Evolutionary conservation across 2,329 filamentous ascomycete species (phyloP), one percentile per base, ranked within the genome.

Genomic region (Didymosphaeria variabile): DNA sequence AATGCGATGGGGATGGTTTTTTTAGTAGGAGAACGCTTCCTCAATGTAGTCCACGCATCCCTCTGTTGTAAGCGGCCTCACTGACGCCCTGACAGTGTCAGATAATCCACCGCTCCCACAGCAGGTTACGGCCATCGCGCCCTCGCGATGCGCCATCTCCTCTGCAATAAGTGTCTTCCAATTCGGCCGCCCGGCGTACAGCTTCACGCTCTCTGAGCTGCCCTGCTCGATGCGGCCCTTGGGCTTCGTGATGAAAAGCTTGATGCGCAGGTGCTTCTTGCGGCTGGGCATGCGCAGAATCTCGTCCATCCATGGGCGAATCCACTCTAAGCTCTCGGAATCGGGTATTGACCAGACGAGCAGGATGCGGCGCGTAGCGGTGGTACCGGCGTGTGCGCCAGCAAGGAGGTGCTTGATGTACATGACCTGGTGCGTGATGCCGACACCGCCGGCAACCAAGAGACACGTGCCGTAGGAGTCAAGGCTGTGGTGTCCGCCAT

Each of bases 321-420:
- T 83, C 88, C 88, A 90, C 68, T 85, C 82, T 17, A 90, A 82
- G 55, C 84, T 82, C 59, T 90, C 87, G 5, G 90, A 90, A 70
- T 86, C 90, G 70, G 91, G 91, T 59, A 94, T 91, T 52, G 89
- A 89, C 91, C 91, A 94, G 44, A 93, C 87, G 26, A 94, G 84
- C 5, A 92, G 82, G 53, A 94, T 84, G 74, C 89, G 91, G 64
- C 90, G 87, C 1, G 90, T 88, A 0, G 90, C 89, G 6, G 90
- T 88, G 0, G 88, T 92, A 59, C 88, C 88, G 64, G 89, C 87
- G 62, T 85, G 84, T 75, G 86, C 91, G 42, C 90, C 90, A 6
- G 84, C 81, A 31, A 94, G 87, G 0, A 94, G 85, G 65, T 92
- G 87, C 59, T 89, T 88, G 42, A 94, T 86, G 74, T 92, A 90